Evolutionary conservation across 148 eudicot genomes (phyloP), one percentile per base, ranked within the genome.

Genomic region (Pouteria glomerata): DNA sequence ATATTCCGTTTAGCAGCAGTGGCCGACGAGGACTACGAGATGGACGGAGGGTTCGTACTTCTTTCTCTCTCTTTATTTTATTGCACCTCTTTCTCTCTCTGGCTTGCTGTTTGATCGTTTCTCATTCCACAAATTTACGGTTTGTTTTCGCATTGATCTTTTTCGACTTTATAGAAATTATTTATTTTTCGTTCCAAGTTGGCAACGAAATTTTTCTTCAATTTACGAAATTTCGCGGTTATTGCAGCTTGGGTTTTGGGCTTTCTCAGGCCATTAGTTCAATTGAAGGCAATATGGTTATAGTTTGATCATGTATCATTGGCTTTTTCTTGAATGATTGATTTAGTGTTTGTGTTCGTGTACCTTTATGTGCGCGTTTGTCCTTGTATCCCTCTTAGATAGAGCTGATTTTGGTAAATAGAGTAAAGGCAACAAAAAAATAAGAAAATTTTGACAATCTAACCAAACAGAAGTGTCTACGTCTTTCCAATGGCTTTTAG

Each of bases 11-110:
- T 66, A 8, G 56, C 42, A 51, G 14, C 51, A 31, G 66, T 74
- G 77, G 77, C 77, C 42, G 77, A 74, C 59, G 77, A 74, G 19
- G 70, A 74, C 31, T 74, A 19, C 35, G 77, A 74, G 12, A 74
- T 74, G 71, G 77, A 74, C 77, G 77, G 64, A 39, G 77, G 70
- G 77, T 74, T 39, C 56, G 76, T 37, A 12, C 41, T 39, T 5
- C 0, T 13, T 41, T 45, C 41, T 48, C 30, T 19, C 47, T 31
- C 24, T 21, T 56, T 6, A 45, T 15, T 30, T 2, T 1, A 27
- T 11, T 1, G 2, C 30, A 42, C 26, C 65, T 61, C 27, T 35
- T 35, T 13, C 35, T 44, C 19, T 16, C n/a, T n/a, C 24, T 21
- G 48, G 19, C 41, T 48, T 48, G 52, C 15, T 18, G 52, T 44